These are phyloP conservation scores for Reticulascus tulasneorum DNA, from an alignment of 2,329 filamentous ascomycete species.

Conservation along the genomic window DNA sequence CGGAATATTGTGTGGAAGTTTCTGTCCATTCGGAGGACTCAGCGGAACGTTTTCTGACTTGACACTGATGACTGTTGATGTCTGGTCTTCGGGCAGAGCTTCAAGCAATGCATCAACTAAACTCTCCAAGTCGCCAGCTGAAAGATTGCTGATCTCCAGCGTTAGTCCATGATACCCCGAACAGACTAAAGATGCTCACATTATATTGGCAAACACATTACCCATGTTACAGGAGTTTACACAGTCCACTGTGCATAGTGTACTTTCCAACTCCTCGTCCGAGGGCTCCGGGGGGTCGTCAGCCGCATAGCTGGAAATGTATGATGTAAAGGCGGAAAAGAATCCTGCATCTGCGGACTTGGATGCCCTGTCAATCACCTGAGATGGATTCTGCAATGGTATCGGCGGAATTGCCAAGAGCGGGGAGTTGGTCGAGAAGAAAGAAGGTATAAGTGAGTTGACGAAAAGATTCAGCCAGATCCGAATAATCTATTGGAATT, in stretches of 20 bases:
- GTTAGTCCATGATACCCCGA: conserved; percentile 1
- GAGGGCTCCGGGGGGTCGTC: conserved; percentile 97
- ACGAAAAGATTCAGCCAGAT: conserved; percentile 96
- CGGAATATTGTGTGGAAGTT: conserved; percentile 48
- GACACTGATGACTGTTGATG: conserved; percentile 76
- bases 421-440: conserved; percentile 61
- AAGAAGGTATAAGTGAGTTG: conserved; percentile 85
- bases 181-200: conserved; percentile 47
- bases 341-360: conserved; percentile 77
- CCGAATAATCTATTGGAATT: conserved; percentile 65
- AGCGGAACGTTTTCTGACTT: conserved; percentile 75
- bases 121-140: conserved; percentile 28
- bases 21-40: conserved; percentile 57
- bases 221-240: conserved; percentile 85
- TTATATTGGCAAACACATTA: conserved; percentile 77
- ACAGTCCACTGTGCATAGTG: conserved; percentile 89
- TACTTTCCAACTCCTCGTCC: conserved; percentile 94
- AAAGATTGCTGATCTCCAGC: conserved; percentile 30
- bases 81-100: conserved; percentile 79
- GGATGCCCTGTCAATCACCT: conserved; percentile 83
- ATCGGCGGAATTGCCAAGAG: conserved; percentile 73
- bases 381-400: conserved; percentile 84
- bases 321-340: conserved; percentile 91
- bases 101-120: conserved; percentile 68
- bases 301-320: conserved; percentile 97